These are phyloP conservation scores for Citrus maxima DNA, from an alignment of 345 rosid species.

Conservation along the genomic window DNA sequence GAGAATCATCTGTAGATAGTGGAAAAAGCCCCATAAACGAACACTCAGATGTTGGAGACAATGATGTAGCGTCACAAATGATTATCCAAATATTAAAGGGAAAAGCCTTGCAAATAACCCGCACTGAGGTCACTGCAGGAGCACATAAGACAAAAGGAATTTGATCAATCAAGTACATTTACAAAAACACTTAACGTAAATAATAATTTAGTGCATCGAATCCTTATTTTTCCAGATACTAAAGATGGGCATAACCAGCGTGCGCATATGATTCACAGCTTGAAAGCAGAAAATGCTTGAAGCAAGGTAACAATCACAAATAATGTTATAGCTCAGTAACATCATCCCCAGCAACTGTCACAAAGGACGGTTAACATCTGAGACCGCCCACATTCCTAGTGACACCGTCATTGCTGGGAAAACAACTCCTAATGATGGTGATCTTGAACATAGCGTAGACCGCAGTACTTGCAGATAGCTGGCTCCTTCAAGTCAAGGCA, in stretches of 20 bases:
- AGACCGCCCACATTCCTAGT: background rate
- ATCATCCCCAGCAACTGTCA: background rate
- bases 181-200: background rate
- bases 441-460: slow-evolving; percentile 86
- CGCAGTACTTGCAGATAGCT: slow-evolving; percentile 96
- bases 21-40: too few species aligned
- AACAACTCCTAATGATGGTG: slow-evolving; percentile 66
- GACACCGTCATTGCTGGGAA: background rate
- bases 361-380: background rate
- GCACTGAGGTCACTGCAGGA: background rate
- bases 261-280: background rate
- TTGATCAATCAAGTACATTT: background rate
- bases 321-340: background rate
- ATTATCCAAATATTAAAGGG: too few species aligned
- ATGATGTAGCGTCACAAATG: too few species aligned
- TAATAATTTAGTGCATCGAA: background rate
- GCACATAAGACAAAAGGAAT: background rate
- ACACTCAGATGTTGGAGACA: too few species aligned
- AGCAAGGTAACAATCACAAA: background rate
- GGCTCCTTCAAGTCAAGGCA: slow-evolving; percentile 87
- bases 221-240: background rate
- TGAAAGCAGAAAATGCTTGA: background rate
- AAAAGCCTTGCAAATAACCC: too few species aligned
- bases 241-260: background rate
- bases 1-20: too few species aligned